phyloP scores from a whole-genome alignment of 441 rosid genomes.

The Gossypium schwendimanii region DNA sequence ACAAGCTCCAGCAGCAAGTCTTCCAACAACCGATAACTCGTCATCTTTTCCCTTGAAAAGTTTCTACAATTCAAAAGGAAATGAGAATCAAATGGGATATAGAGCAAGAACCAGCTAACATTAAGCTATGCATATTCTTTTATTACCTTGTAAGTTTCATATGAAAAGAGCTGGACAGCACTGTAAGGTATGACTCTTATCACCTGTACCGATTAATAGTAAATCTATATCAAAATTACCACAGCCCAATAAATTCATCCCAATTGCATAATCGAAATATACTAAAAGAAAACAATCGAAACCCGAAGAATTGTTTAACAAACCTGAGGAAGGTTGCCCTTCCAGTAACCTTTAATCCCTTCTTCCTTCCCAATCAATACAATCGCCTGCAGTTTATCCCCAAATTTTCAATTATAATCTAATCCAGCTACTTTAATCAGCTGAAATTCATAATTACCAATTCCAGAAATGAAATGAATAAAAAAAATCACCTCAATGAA shows the following conservation, averaged over 20 bases:
- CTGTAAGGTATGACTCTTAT: conserved; percentile 86
- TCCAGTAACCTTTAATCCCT: conserved; percentile 5
- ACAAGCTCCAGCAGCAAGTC: conserved; percentile 97
- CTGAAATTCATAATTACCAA: neutral
- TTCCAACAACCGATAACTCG: conserved; percentile 76
- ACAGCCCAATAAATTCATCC: conserved; percentile 10
- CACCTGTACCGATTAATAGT: conserved; percentile 46
- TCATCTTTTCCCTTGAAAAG: conserved; percentile 76
- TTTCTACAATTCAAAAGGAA: conserved; percentile 42
- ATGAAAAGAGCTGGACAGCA: conserved; percentile 88
- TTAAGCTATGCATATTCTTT: conserved; percentile 2
- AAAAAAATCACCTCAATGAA: conserved; percentile 59
- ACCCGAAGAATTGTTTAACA: neutral
- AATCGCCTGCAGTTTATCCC: neutral
- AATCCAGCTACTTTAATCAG: neutral
- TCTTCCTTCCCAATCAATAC: neutral
- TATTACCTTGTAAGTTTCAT: conserved; percentile 86
- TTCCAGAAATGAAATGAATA: neutral
- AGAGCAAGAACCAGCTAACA: neutral
- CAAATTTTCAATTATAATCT: neutral
- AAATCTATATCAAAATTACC: conserved; percentile 15
- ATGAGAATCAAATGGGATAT: conserved; percentile 12
- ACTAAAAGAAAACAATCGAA: neutral
- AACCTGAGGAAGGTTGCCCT: conserved; percentile 44
- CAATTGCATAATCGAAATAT: neutral